Evolutionary conservation across 148 eudicot genomes (phyloP).

Genomic region (Cornus controversa): DNA sequence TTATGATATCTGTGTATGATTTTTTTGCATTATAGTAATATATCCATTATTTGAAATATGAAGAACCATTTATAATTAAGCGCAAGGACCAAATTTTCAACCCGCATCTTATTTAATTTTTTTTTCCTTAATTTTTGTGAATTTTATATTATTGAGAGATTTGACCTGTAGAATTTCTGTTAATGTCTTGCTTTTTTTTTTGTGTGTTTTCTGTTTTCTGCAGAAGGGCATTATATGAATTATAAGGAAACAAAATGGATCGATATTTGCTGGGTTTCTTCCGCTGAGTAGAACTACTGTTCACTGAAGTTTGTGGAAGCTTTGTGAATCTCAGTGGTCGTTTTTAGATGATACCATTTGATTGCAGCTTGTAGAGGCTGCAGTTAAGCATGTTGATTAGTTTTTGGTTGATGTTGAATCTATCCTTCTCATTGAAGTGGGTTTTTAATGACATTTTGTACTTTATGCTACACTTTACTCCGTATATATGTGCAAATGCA

Average conservation of each 20-base stretch:
- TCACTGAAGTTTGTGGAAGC: constrained; percentile 17
- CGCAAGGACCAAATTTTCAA: too few relatives aligned
- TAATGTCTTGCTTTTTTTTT: neutral
- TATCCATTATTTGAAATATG: neutral
- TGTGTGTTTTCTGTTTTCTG: constrained; percentile 1
- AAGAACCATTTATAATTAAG: too few relatives aligned
- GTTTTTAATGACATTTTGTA: constrained; percentile 39
- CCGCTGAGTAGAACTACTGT: constrained; percentile 17
- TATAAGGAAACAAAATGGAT: constrained; percentile 30
- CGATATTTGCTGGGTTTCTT: constrained; percentile 13
- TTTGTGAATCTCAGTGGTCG: constrained; percentile 27
- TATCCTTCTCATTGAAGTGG: constrained; percentile 56
- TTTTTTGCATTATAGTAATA: neutral
- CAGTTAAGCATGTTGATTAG: constrained; percentile 72
- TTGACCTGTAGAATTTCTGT: neutral
- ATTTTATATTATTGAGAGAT: neutral
- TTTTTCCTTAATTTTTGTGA: neutral
- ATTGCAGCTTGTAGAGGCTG: constrained; percentile 85
- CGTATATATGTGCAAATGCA: constrained; percentile 34
- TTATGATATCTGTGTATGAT: neutral
- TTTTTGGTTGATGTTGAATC: constrained; percentile 47
- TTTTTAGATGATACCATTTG: constrained; percentile 67
- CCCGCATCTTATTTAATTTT: too few relatives aligned
- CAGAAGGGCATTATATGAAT: constrained; percentile 30
- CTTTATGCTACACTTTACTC: constrained; percentile 42